Evolutionary conservation across 225 moss, liverwort and hornwort genomes (phyloP).

Genomic region (Rhytidiadelphus loreus): DNA sequence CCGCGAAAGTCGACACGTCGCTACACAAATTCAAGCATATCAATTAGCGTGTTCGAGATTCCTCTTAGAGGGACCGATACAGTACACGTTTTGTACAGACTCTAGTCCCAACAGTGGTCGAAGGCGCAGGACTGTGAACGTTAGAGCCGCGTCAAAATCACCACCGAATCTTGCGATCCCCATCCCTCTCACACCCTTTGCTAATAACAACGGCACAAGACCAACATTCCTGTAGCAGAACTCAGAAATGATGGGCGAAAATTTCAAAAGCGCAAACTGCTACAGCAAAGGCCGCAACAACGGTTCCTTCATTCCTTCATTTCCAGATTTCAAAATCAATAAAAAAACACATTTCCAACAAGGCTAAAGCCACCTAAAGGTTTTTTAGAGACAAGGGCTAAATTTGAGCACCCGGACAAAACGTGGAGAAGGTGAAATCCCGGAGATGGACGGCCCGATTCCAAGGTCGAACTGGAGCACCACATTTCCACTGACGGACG

Average conservation of each 20-base stretch:
- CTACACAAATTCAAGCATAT: too few relatives aligned
- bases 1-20: neutral
- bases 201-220: neutral
- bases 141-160: neutral
- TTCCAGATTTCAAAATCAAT: neutral
- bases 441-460: neutral
- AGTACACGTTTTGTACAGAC: neutral
- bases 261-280: neutral
- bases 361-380: neutral
- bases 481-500: neutral
- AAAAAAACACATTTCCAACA: neutral
- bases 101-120: neutral
- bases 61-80: neutral
- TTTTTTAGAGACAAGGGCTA: neutral
- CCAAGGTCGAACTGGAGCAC: neutral
- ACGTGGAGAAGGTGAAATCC: neutral
- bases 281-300: neutral
- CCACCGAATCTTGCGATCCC: neutral
- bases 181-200: neutral
- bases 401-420: neutral
- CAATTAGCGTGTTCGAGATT: neutral
- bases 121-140: neutral
- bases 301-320: neutral
- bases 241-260: neutral
- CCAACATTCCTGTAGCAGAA: neutral